Evolutionary conservation across 179 eudicot genomes (phyloP), one percentile per base, ranked within the genome.

Genomic region (Vitellaria paradoxa): DNA sequence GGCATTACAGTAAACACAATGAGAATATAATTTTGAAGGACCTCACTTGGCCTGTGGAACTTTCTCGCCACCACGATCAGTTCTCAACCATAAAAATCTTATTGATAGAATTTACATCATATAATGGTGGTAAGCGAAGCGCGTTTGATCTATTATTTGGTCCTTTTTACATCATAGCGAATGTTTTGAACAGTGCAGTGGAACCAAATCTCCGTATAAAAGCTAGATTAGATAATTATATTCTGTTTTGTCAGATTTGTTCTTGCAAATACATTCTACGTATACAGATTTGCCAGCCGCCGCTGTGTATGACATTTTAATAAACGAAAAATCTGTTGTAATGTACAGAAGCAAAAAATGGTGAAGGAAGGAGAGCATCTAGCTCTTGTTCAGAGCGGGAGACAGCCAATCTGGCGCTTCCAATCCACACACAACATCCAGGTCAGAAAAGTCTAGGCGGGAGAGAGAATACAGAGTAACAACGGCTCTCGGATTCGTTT

Each of bases 371-470:
- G 97, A 30, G 93, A 92, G 67, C 91, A 92, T 49, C 83, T 92
- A 64, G 97, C 96, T 82, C 91, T 92, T 75, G 92, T 92, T 76
- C 95, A 87, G 84, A 92, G 96, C 20, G 96, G 97, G 60, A 87
- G 84, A 74, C 87, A 87, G 59, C 96, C 97, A 15, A 92, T 92
- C 76, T 92, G 97, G 97, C 88, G 97, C 67, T 87, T 82, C 70
- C 93, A 92, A 23, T 92, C 96, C 26, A 91, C 93, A 59, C 97
- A 92, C 82, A 89, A 91, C 65, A 92, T 92, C 85, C 92, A 89
- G 80, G 90, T 92, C 76, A 79, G 97, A 81, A 80, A 86, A 81
- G 87, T 92, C 61, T 89, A 87, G 83, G 26, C 68, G 18, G 52
- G 7, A 64, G n/a, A 64, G n/a, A 7, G 6, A 3, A 15, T 18